phyloP scores from a whole-genome alignment of 2,329 filamentous ascomycete species.

The Cladosporium velox region DNA sequence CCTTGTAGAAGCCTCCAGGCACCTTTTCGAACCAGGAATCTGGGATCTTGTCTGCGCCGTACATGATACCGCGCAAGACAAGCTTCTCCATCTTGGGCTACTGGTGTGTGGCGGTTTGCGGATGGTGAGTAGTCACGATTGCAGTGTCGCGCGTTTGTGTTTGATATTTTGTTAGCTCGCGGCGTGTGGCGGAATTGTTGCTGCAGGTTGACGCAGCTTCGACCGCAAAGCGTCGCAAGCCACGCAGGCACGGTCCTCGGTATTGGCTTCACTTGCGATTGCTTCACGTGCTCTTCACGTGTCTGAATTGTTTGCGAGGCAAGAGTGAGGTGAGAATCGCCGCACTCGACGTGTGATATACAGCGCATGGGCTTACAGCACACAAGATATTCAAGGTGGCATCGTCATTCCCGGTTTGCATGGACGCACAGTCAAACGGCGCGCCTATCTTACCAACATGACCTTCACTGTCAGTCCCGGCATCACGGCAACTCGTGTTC shows the following conservation, averaged over 20 bases:
- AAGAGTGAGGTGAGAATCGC: background rate
- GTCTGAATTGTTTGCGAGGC: background rate
- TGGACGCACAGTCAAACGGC: background rate
- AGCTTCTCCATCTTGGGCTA: slow-evolving; percentile 30
- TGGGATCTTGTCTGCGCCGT: slow-evolving; percentile 41
- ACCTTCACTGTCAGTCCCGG: background rate
- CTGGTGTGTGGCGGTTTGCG: background rate
- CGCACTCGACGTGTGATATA: background rate
- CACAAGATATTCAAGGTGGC: background rate
- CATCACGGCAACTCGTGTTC: slow-evolving; percentile 13
- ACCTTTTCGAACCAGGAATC: slow-evolving; percentile 42
- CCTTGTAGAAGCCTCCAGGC: slow-evolving; percentile 39
- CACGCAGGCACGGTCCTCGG: background rate
- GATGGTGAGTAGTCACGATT: background rate
- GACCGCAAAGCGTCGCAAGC: background rate
- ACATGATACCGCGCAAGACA: slow-evolving; percentile 31
- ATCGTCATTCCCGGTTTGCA: slow-evolving; percentile 1
- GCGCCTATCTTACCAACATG: background rate
- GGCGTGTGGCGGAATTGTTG: background rate
- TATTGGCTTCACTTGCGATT: background rate
- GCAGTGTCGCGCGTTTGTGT: background rate
- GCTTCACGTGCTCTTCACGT: background rate
- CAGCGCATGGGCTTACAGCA: background rate
- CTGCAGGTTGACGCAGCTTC: slow-evolving; percentile 18
- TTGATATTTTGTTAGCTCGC: background rate